Evolutionary conservation across 306 rosid species (phyloP), one percentile per base, ranked within the genome.

Genomic region (Phaseolus lunatus): DNA sequence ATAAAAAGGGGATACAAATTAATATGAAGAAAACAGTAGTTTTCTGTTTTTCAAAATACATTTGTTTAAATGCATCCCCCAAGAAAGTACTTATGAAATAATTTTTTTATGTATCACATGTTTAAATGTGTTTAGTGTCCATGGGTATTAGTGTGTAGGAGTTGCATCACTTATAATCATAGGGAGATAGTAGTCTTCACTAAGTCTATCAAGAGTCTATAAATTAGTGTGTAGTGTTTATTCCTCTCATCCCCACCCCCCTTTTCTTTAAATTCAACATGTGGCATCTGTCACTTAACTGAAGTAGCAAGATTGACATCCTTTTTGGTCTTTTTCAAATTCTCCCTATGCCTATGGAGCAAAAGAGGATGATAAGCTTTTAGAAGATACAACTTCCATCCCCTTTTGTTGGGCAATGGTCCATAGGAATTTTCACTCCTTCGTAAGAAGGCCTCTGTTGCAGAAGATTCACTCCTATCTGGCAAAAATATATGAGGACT

Each of bases 291-390:
- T 58, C 70, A 74, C 86, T 83, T 87, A 72, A 95, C 98, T 70
- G 68, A 45, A 77, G 81, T 59, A 77, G 88, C 72, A 68, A 76
- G 81, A 23, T 73, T 82, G 22, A 66, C 87, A 68, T 86, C 86
- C 80, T 78, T 86, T 83, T 78, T 90, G 70, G 88, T 87, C 87
- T 86, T 88, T 88, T 35, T 26, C 81, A 86, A 84, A 79, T 64
- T 89, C 83, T 84, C 80, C 83, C 86, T 85, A 69, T 89, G 88
- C 75, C 88, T 85, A 79, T 89, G 90, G 39, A 92, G 89, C 85
- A 95, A 76, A 70, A 95, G 87, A 75, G 99, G 97, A 80, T 92
- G 97, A 83, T 89, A 85, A 75, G 94, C 90, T 84, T 88, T 92
- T 0, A 87, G 90, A 67, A 89, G 83, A 90, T 89, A 85, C 88